Base-by-base conservation (phyloP, 169 alveolate genomes). In the Cryptosporidium ryanae region DNA sequence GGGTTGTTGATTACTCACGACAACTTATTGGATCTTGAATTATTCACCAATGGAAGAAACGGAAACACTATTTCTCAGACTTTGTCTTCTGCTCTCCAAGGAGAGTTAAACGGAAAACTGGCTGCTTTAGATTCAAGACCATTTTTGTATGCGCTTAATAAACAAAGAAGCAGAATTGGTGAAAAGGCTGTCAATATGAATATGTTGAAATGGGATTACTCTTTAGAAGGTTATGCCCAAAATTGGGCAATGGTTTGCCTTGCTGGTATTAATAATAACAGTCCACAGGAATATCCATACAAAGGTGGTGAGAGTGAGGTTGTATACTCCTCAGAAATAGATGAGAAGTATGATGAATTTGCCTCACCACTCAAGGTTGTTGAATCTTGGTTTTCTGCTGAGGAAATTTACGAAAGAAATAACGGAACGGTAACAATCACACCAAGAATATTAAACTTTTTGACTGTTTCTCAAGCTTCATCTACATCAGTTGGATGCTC, bases 221-320 rank as follows among this genome's bases (percentile, higher is more conserved):
- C 87, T 13, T 17, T 76, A 48, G 76, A 76, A 21, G 87, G 87
- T 5, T 76, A 76, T 46, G 54, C 87, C 29, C 87, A 76, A 61
- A 76, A 76, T 25, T 76, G 87, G 87, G 87, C 87, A 17, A 76
- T 55, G 63, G 87, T 76, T 32, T 76, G 87, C 18, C 43, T 76
- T 46, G 87, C 87, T 17, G 87, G 87, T 57, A 54, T 23, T 34
- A 61, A 76, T 25, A 76, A 76, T 34, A 27, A 76, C 46, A 76
- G 87, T 76, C 87, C 87, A 43, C 71, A 59, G 0, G 87, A 76
- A 57, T 76, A 57, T 31, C 87, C 87, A 23, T 76, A 76, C 21
- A 76, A 71, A 61, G 87, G 87, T n/a, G 87, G 87, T 29, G 87
- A 76, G 15, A 76, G 87, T 31, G 87, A 76, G 5, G 87, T 76